Conservation (phyloP, 345 rosid species). For the Bruguiera sexangula region DNA sequence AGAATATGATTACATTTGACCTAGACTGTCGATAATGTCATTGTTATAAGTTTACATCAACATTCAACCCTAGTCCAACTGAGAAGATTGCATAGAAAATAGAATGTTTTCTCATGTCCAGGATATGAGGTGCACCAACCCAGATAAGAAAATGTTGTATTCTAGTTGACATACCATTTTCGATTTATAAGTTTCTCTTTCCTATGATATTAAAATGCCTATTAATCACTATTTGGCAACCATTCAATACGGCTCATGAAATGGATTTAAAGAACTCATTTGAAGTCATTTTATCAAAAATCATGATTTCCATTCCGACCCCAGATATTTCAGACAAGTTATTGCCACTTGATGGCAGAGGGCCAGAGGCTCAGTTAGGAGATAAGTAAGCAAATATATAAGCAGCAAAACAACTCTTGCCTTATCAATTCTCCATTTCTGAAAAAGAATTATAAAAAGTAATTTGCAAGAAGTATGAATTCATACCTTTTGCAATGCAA, state of each 20-base stretch:
- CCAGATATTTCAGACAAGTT: no score
- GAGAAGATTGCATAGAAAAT: background rate
- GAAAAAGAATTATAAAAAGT: background rate
- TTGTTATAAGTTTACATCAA: no score
- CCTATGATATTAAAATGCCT: background rate
- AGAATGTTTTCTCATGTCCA: background rate
- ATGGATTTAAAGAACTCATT: no score
- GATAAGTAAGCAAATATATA: background rate
- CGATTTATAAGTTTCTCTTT: background rate
- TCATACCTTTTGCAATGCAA: conserved; percentile 62
- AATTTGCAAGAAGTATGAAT: background rate
- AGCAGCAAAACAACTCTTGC: background rate
- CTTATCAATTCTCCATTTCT: background rate
- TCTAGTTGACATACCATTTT: background rate
- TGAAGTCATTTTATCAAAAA: no score
- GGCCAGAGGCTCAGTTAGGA: background rate
- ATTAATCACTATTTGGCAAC: background rate
- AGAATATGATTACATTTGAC: no score
- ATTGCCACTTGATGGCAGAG: no score
- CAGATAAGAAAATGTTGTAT: background rate
- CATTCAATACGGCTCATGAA: no score
- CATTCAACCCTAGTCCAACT: background rate
- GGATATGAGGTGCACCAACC: background rate
- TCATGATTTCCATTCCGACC: no score
- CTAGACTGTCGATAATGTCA: no score